Evolutionary conservation across 768 basidiomycete species (phyloP), one percentile per base, ranked within the genome.

Genomic region (Multifurca ochricompacta): DNA sequence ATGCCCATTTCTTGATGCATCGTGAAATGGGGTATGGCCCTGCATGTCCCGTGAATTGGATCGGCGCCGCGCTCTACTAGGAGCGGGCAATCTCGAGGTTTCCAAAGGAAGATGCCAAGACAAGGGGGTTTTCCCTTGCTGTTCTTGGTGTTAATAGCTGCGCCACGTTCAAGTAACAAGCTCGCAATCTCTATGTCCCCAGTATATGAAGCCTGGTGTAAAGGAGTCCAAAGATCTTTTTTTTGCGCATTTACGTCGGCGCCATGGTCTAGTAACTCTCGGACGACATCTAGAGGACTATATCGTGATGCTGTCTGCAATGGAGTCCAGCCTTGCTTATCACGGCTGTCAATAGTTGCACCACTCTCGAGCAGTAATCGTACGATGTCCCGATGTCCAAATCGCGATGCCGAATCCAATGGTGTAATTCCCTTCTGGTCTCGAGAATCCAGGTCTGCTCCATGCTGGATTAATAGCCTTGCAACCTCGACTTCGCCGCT

Each of bases 101-200:
- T 10, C 35, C 19, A 0, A 2, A 0, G 10, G 2, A 1, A 14
- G 28, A 18, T 8, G 37, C 30, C 1, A 10, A 27, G 31, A 7
- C n/a, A 53, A 32, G 3, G 52, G 28, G 0, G 45, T 40, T n/a
- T 31, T 32, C 37, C 28, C 2, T 25, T 0, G 0, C 1, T 1
- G 2, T 40, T 9, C 7, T 10, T 31, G 6, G 2, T 4, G 19
- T 54, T 27, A 0, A 48, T 6, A 2, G 32, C 27, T 3, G 47
- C 13, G 10, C 47, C 46, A 4, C 0, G 9, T 2, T 36, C 23
- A 25, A 42, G 10, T 3, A 54, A 19, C 0, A 48, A 40, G 2
- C 18, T 11, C 10, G 25, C 30, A 3, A 32, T 27, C 3, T 19
- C 18, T 2, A 47, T 10, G n/a, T 53, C 13, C 32, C 52, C 52